Conservation (phyloP, 331 rosid species). For the Malus hybrid region DNA sequence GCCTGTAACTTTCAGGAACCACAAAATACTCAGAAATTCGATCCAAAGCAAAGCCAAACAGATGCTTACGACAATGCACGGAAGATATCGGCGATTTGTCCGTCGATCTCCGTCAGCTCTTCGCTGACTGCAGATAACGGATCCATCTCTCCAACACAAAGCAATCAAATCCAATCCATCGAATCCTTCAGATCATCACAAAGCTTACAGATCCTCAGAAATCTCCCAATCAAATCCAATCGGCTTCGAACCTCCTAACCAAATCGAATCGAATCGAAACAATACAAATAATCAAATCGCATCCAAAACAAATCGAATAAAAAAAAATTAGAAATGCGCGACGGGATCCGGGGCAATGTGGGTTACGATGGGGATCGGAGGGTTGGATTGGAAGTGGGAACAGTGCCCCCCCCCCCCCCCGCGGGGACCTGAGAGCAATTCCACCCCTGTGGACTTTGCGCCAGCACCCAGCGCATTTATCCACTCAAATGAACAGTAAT, state of each 20-base stretch:
- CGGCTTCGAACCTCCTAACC: not conserved
- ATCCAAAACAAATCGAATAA: too few relatives aligned
- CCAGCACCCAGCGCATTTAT: too few relatives aligned
- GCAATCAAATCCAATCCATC: not conserved
- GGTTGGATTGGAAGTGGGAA: too few relatives aligned
- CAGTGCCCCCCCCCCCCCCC: too few relatives aligned
- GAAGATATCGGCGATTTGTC: slow-evolving; percentile 59
- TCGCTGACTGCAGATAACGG: slow-evolving; percentile 69
- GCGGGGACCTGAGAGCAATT: too few relatives aligned
- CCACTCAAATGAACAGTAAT: too few relatives aligned
- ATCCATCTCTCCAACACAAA: slow-evolving; percentile 27
- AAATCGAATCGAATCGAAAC: not conserved
- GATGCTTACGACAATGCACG: slow-evolving; percentile 58
- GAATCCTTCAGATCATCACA: not conserved
- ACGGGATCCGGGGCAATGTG: too few relatives aligned
- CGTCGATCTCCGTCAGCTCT: slow-evolving; percentile 82
- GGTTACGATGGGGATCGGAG: too few relatives aligned
- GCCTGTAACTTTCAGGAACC: not conserved
- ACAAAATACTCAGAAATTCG: not conserved
- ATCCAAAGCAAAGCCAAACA: not conserved
- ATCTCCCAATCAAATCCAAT: not conserved
- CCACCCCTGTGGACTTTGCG: too few relatives aligned
- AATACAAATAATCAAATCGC: too few relatives aligned
- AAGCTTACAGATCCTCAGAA: not conserved
- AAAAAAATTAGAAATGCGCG: too few relatives aligned